These are phyloP conservation scores for Wakefieldia striispora DNA, from an alignment of 768 basidiomycete species.

Conservation along the genomic window DNA sequence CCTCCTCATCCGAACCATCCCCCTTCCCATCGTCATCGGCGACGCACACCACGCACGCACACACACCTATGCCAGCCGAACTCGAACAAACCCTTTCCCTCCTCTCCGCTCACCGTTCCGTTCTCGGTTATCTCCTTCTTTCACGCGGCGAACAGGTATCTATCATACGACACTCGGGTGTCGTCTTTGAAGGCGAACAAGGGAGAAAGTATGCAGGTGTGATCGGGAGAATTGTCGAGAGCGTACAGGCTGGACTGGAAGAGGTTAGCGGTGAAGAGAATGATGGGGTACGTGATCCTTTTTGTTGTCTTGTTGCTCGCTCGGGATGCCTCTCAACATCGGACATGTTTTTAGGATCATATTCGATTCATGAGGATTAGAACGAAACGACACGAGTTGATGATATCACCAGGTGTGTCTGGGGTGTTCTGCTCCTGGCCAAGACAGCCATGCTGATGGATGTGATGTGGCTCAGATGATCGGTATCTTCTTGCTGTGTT, in stretches of 20 bases:
- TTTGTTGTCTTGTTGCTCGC: background rate
- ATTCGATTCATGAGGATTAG: conserved; percentile 87
- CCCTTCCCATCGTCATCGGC: conserved; percentile 10
- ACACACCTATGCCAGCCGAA: conserved; percentile 58
- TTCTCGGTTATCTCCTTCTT: conserved; percentile 83
- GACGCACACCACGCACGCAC: conserved; percentile 14
- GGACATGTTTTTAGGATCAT: conserved; percentile 57
- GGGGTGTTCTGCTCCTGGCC: background rate
- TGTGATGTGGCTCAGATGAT: conserved; percentile 50
- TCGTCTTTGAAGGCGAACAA: conserved; percentile 83
- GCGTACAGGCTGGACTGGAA: conserved; percentile 73
- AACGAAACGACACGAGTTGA: conserved; percentile 87
- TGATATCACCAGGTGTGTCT: conserved; percentile 87
- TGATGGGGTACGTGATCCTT: conserved; percentile 47
- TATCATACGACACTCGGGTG: conserved; percentile 83
- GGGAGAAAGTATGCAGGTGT: conserved; percentile 73
- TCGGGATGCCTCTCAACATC: background rate
- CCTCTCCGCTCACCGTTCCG: conserved; percentile 78
- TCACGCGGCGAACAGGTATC: conserved; percentile 69
- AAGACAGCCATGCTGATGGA: background rate
- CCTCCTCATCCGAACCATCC: conserved; percentile 5
- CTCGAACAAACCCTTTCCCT: conserved; percentile 76
- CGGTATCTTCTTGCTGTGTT: conserved; percentile 81
- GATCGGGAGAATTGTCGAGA: conserved; percentile 73
- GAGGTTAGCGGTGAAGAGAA: conserved; percentile 67